Evolutionary conservation across 169 alveolate genomes (phyloP).

Genomic region (Plasmodium billcollinsi): DNA sequence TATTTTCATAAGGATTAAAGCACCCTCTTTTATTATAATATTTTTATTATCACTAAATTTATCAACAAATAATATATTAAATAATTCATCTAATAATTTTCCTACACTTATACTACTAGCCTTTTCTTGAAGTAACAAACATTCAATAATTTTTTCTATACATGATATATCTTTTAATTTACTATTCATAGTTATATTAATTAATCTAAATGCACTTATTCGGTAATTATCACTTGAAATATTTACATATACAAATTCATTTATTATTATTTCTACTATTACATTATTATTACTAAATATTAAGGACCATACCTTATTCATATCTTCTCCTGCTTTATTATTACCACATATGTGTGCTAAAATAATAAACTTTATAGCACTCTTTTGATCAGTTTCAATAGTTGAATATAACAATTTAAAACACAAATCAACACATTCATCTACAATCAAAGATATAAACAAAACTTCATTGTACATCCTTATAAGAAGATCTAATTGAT

Average conservation of each 20-base stretch:
- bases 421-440: conserved; percentile 67
- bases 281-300: conserved; percentile 85
- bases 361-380: conserved; percentile 81
- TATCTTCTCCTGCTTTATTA: conserved; percentile 75
- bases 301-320: conserved; percentile 85
- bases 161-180: conserved; percentile 66
- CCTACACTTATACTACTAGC: conserved; percentile 14
- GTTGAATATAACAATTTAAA: conserved; percentile 78
- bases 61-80: conserved; percentile 64
- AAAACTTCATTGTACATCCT: conserved; percentile 71
- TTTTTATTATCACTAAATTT: conserved; percentile 66
- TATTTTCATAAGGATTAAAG: conserved; percentile 57
- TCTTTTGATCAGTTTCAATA: conserved; percentile 83
- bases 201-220: conserved; percentile 67
- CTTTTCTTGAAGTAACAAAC: conserved; percentile 57
- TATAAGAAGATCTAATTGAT: conserved; percentile 44
- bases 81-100: conserved; percentile 57
- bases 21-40: conserved; percentile 66
- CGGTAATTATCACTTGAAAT: conserved; percentile 57
- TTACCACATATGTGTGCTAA: conserved; percentile 84
- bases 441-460: conserved; percentile 47
- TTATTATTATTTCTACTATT: conserved; percentile 83
- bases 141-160: conserved; percentile 65
- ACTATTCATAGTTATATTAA: conserved; percentile 49
- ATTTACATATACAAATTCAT: conserved; percentile 79